A percentile compares a stretch with the other conserved stretches of the same genome.
phyloP scores from a whole-genome alignment of 2,329 filamentous ascomycete genomes.

The Calonectria henricotiae region DNA sequence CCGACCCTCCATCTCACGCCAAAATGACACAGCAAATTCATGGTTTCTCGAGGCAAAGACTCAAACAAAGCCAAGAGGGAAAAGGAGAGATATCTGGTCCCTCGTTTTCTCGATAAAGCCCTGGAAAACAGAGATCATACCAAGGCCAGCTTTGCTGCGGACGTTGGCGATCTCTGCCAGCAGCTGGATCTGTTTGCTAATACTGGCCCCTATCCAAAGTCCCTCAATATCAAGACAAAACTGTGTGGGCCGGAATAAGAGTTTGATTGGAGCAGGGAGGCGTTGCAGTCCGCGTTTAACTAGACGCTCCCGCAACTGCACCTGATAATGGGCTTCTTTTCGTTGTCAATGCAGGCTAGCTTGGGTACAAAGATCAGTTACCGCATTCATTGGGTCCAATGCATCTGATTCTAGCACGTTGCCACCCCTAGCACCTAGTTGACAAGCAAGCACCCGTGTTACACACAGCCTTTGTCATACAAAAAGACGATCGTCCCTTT shows the following conservation, averaged over 20 bases:
- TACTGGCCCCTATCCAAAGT: not conserved
- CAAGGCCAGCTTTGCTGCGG: constrained; percentile 11
- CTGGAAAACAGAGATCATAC: not conserved
- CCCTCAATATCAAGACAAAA: not conserved
- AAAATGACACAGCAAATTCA: not conserved
- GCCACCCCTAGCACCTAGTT: too few species aligned
- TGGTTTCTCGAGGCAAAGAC: not conserved
- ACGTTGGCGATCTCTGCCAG: constrained; percentile 11
- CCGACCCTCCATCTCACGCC: not conserved
- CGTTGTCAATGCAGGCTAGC: constrained; percentile 21
- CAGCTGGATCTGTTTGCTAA: not conserved
- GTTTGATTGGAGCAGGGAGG: constrained; percentile 11
- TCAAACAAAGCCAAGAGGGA: not conserved
- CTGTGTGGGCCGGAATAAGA: not conserved
- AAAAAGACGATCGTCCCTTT: too few species aligned
- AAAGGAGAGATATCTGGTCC: not conserved
- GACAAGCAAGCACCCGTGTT: too few species aligned
- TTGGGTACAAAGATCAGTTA: not conserved
- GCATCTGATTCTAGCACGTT: too few species aligned
- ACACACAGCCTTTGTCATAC: too few species aligned
- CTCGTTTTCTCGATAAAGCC: not conserved
- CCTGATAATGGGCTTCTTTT: constrained; percentile 14
- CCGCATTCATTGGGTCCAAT: too few species aligned
- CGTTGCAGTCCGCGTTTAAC: constrained; percentile 6
- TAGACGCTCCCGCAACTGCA: constrained; percentile 5